Conservation (phyloP, 73 alveolate species). For the Symbiodinium pilosum region DNA sequence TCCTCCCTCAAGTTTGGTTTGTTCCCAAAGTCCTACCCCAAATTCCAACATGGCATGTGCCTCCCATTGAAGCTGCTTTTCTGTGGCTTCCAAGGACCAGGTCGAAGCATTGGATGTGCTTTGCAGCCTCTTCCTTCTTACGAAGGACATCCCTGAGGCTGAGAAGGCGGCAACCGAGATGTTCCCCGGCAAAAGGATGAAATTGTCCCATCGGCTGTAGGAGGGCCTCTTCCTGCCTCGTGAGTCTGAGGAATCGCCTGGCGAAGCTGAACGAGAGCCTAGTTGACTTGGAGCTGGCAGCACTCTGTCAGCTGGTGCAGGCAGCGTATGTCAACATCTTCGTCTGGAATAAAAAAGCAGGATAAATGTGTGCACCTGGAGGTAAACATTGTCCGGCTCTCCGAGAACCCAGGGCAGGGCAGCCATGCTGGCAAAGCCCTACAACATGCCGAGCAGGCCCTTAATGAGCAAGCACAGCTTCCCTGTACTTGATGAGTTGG, state of each 20-base stretch:
- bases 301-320: slow-evolving; percentile 78
- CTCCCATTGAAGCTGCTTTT: not conserved
- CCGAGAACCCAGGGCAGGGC: slow-evolving; percentile 15
- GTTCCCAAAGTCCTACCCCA: not conserved
- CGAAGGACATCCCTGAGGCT: slow-evolving; percentile 54
- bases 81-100: not conserved
- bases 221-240: not conserved
- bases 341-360: not conserved
- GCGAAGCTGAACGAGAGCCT: slow-evolving; percentile 78
- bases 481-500: too few species aligned
- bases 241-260: slow-evolving; percentile 35
- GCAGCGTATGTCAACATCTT: not conserved
- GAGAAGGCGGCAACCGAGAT: slow-evolving; percentile 66
- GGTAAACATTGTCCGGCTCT: slow-evolving; percentile 68
- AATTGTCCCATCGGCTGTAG: not conserved
- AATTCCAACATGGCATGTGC: not conserved
- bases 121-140: slow-evolving; percentile 35
- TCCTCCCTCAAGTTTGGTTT: too few species aligned
- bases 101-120: slow-evolving; percentile 54
- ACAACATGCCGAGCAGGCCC: slow-evolving; percentile 62
- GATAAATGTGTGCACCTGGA: not conserved
- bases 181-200: not conserved
- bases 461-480: not conserved
- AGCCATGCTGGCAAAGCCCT: slow-evolving; percentile 34
- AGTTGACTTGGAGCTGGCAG: slow-evolving; percentile 75